Conservation (phyloP, 2,329 filamentous ascomycete genomes). For the Diaporthe capsici region DNA sequence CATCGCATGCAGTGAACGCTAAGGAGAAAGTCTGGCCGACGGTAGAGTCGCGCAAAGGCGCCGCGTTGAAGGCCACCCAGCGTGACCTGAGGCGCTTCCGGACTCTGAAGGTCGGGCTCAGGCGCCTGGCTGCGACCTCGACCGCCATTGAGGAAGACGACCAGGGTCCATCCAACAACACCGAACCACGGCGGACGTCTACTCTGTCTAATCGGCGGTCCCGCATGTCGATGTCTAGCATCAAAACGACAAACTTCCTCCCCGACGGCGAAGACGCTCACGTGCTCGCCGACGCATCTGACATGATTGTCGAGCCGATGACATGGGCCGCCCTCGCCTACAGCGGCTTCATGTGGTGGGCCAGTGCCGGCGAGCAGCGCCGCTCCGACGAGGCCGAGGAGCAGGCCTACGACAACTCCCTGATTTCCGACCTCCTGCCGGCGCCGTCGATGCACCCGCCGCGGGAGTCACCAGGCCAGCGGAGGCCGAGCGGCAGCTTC, state of each 20-base stretch:
- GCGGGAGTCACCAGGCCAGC: conserved; percentile 38
- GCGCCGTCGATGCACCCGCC: conserved; percentile 45
- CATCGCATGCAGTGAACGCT: conserved; percentile 69
- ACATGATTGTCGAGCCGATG: conserved; percentile 72
- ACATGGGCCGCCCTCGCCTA: conserved; percentile 84
- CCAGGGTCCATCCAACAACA: conserved; percentile 1
- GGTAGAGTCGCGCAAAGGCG: conserved; percentile 76
- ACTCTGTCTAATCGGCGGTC: conserved; percentile 30
- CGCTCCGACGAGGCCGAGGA: conserved; percentile 73
- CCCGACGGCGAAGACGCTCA: conserved; percentile 52
- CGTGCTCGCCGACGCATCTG: conserved; percentile 62
- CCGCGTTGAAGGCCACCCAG: conserved; percentile 85
- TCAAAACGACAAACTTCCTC: conserved; percentile 33
- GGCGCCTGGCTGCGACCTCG: conserved; percentile 55
- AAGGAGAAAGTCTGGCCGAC: conserved; percentile 80
- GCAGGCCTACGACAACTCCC: conserved; percentile 65
- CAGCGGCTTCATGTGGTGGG: conserved; percentile 91
- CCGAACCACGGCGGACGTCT: conserved; percentile 36
- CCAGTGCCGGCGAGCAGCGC: conserved; percentile 82
- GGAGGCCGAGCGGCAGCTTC: conserved; percentile 41
- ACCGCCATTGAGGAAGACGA: conserved; percentile 41
- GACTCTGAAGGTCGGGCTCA: conserved; percentile 75
- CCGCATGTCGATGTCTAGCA: conserved; percentile 39
- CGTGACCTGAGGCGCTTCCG: conserved; percentile 88
- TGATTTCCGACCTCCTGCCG: conserved; percentile 67